A percentile compares a stretch with the other conserved stretches of the same genome.
phyloP scores from a whole-genome alignment of 306 rosid genomes.

The Casuarina cunninghamiana region DNA sequence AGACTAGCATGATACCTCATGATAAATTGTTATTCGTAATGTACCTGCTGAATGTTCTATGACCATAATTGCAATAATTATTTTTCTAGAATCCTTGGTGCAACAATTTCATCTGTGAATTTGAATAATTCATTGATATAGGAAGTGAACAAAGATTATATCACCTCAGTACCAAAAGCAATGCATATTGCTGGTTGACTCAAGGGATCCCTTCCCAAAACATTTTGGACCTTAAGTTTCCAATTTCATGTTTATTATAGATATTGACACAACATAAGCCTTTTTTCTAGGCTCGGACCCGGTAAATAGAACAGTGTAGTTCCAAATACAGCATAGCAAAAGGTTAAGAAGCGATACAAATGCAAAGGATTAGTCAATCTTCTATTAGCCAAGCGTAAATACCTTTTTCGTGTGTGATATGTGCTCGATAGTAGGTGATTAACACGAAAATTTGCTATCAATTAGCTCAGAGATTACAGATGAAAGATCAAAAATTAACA shows the following conservation, averaged over 20 bases:
- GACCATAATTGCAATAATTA: too few species aligned
- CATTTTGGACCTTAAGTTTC: not conserved
- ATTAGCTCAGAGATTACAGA: constrained; percentile 28
- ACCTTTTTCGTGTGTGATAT: constrained; percentile 77
- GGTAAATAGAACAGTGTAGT: not conserved
- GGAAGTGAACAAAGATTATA: not conserved
- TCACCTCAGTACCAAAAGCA: too few species aligned
- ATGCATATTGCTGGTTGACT: not conserved
- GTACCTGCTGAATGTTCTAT: too few species aligned
- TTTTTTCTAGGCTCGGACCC: not conserved
- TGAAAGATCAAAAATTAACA: constrained; percentile 16
- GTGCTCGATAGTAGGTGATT: constrained; percentile 65
- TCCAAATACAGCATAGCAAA: not conserved
- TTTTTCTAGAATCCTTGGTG: too few species aligned
- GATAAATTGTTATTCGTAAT: too few species aligned
- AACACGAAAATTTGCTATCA: constrained; percentile 26
- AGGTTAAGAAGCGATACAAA: not conserved
- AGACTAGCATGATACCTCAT: too few species aligned
- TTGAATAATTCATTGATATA: too few species aligned
- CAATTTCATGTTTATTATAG: not conserved
- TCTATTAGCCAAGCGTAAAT: constrained; percentile 19
- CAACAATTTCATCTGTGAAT: too few species aligned
- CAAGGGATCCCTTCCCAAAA: not conserved
- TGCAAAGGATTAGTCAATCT: not conserved
- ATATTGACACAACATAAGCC: not conserved